Conservation (phyloP, 1,139 yeast species). For the Kluyveromyces sp. region DNA sequence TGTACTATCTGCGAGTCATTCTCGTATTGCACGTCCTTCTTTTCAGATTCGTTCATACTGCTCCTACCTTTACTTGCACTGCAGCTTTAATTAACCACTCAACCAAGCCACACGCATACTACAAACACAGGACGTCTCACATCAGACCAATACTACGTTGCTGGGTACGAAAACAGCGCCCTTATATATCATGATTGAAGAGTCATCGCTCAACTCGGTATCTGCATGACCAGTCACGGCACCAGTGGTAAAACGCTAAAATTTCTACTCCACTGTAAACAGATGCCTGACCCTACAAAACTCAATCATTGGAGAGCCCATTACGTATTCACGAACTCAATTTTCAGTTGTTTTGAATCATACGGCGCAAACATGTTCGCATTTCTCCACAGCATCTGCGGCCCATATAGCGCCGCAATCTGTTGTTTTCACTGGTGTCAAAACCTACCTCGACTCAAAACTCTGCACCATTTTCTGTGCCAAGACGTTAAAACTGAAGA, state of each 20-base stretch:
- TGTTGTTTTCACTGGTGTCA: background rate
- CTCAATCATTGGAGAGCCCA: background rate
- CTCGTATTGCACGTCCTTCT: conserved; percentile 3
- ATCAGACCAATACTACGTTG: background rate
- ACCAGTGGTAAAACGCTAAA: background rate
- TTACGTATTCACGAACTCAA: background rate
- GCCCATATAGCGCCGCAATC: background rate
- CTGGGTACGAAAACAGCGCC: background rate
- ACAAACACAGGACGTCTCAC: background rate
- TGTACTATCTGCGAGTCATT: conserved; percentile 1
- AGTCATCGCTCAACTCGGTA: background rate
- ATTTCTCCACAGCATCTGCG: background rate
- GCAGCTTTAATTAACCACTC: too few species aligned
- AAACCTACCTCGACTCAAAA: background rate
- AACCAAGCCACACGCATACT: background rate
- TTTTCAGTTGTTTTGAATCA: background rate
- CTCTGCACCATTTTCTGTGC: background rate
- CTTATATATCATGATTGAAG: background rate
- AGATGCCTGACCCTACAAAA: background rate
- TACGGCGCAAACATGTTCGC: background rate
- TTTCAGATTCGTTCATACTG: conserved; percentile 1
- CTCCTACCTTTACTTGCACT: background rate
- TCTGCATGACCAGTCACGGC: background rate
- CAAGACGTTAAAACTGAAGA: background rate
- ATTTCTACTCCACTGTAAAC: background rate